Evolutionary conservation across 2,329 filamentous ascomycete species (phyloP), one percentile per base, ranked within the genome.

Genomic region (Coniella lustricola): DNA sequence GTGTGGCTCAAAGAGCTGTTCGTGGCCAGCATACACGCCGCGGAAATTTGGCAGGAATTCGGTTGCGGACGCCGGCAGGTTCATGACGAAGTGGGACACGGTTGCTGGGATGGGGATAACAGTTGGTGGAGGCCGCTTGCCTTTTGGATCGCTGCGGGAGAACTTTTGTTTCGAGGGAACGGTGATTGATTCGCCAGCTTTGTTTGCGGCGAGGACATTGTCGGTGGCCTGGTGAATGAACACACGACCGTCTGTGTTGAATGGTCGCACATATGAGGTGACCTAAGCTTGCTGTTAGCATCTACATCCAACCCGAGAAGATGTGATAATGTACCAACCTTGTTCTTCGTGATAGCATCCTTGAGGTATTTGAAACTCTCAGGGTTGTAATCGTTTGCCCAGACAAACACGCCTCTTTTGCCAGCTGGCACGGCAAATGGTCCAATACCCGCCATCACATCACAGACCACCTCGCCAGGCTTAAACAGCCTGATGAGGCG

Each of bases 21-120:
- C 82, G 20, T 80, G 74, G 3, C 82, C 82, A n/a, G 77, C 69
- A 63, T 96, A 97, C 14, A 95, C 67, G 4, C 93, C 91, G 17
- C 82, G 79, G 72, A 90, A 94, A 72, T 59, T 62, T 48, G 73
- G 72, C 18, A 96, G 75, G 63, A 98, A 98, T 50, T 86, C 83
- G 52, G 93, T 84, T 1, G 93, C 91, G 1, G 82, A 86, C 1
- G 90, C 93, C 1, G 93, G 93, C 14, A 98, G 83, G 67, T 98
- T 98, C 88, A 98, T 96, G 56, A 97, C 86, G 64, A 90, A 98
- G 70, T 97, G 93, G n/a, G 82, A 77, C 63, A 97, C 87, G 33
- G 84, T 83, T 2, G 76, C 75, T 2, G 91, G 91, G 39, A 90
- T 73, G 10, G 73, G 69, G 22, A 81, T 62, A 53, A 59, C 66